These are phyloP conservation scores for Colletotrichum sp. DNA, from an alignment of 2,329 filamentous ascomycete genomes.

Conservation along the genomic window DNA sequence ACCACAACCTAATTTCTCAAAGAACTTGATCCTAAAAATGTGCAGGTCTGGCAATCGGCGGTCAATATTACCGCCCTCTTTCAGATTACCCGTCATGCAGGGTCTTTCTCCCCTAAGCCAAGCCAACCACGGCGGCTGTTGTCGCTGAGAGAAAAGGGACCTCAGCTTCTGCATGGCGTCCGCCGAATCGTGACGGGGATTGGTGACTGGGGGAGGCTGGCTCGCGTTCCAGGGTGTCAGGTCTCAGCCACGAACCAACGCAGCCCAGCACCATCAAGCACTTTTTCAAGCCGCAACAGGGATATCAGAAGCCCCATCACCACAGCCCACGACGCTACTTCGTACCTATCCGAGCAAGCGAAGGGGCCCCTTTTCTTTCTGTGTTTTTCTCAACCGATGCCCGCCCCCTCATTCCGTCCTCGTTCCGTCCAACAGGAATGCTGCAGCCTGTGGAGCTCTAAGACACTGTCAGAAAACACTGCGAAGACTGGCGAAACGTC, in stretches of 20 bases:
- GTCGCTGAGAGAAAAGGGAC: not conserved
- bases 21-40: not conserved
- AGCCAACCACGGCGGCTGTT: not conserved
- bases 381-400: not conserved
- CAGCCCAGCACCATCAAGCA: not conserved
- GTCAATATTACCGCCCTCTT: not conserved
- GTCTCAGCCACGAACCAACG: conserved; percentile 11
- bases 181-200: not conserved
- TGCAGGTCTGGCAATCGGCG: not conserved
- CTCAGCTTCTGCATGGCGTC: not conserved
- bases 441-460: not conserved
- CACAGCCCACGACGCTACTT: conserved; percentile 1
- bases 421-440: not conserved
- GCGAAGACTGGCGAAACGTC: not conserved
- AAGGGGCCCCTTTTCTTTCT: not conserved
- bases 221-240: conserved; percentile 5
- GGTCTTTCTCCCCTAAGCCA: not conserved
- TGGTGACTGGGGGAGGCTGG: not conserved
- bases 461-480: not conserved
- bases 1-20: not conserved
- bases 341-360: not conserved
- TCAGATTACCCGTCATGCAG: not conserved
- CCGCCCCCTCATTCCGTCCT: not conserved
- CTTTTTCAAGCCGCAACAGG: conserved; percentile 12
- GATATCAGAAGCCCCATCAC: not conserved